These are phyloP conservation scores for Phaseolus lunatus DNA, from an alignment of 306 rosid genomes.

Conservation along the genomic window DNA sequence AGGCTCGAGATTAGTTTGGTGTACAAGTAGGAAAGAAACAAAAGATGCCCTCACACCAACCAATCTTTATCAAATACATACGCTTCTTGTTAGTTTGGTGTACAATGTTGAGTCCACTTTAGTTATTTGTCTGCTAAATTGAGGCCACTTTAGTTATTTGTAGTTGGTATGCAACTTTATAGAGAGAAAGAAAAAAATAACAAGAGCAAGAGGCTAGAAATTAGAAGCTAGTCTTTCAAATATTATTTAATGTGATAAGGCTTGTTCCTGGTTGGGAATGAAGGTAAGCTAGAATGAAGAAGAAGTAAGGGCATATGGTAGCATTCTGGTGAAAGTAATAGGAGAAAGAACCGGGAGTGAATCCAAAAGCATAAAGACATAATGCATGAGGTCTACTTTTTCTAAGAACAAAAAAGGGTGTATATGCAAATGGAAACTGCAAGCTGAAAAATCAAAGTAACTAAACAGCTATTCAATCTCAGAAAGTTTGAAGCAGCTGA, in stretches of 20 bases:
- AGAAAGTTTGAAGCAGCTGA: slow-evolving; percentile 39
- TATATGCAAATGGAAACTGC: slow-evolving; percentile 49
- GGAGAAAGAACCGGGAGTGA: slow-evolving; percentile 34
- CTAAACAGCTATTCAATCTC: slow-evolving; percentile 48
- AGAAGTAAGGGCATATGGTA: slow-evolving; percentile 30
- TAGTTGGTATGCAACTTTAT: slow-evolving; percentile 21
- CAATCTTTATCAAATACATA: background rate
- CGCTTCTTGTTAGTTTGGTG: background rate
- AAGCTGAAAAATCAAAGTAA: slow-evolving; percentile 43
- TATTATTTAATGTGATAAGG: slow-evolving; percentile 20
- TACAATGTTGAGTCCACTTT: slow-evolving; percentile 20
- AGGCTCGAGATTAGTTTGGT: slow-evolving; percentile 14
- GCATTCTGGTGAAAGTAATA: slow-evolving; percentile 45
- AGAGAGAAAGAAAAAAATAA: slow-evolving; percentile 5
- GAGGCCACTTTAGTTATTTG: slow-evolving; percentile 36
- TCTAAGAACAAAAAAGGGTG: slow-evolving; percentile 23
- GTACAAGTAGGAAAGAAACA: background rate
- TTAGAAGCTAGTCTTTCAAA: background rate
- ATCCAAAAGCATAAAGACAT: slow-evolving; percentile 45
- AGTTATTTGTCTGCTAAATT: slow-evolving; percentile 12
- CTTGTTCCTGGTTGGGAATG: slow-evolving; percentile 45
- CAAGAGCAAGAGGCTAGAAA: background rate
- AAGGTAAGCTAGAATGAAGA: slow-evolving; percentile 37
- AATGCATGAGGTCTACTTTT: slow-evolving; percentile 41
- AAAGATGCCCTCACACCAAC: slow-evolving; percentile 2